phyloP scores from a whole-genome alignment of 2,329 filamentous ascomycete species.

The Beauveria medogensis region DNA sequence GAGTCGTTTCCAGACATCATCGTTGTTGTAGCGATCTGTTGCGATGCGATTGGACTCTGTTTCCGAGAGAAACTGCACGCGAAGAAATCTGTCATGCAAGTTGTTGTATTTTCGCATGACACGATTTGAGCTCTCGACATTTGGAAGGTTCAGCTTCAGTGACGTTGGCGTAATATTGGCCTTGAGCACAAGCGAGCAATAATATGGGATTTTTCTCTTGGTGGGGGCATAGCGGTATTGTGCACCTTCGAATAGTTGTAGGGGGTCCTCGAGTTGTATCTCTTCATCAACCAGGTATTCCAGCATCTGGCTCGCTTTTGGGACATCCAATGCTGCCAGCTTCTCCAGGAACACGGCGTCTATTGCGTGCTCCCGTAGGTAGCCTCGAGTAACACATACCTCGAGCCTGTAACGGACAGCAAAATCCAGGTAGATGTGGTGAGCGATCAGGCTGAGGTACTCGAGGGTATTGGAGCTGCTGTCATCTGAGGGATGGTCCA shows the following conservation, averaged over 20 bases:
- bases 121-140: conserved; percentile 79
- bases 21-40: conserved; percentile 44
- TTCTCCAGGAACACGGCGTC: conserved; percentile 56
- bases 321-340: conserved; percentile 38
- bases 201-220: conserved; percentile 39
- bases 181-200: conserved; percentile 70
- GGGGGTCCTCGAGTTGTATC: conserved; percentile 52
- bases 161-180: conserved; percentile 78
- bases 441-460: conserved; percentile 18
- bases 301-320: conserved; percentile 57
- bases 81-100: conserved; percentile 69
- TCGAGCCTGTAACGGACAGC: conserved; percentile 83
- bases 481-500: conserved; percentile 19
- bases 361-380: conserved; percentile 70
- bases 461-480: conserved; percentile 20
- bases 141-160: conserved; percentile 68
- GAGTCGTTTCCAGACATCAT: conserved; percentile 68
- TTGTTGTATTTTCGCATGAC: conserved; percentile 68
- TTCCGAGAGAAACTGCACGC: conserved; percentile 87
- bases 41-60: conserved; percentile 50
- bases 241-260: conserved; percentile 1
- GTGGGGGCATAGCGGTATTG: not conserved
- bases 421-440: conserved; percentile 48
- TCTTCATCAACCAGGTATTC: conserved; percentile 65
- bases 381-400: conserved; percentile 76